Evolutionary conservation across 495 filamentous ascomycete genomes (phyloP), one percentile per base, ranked within the genome.

Genomic region (Ascodesmis nigricans): DNA sequence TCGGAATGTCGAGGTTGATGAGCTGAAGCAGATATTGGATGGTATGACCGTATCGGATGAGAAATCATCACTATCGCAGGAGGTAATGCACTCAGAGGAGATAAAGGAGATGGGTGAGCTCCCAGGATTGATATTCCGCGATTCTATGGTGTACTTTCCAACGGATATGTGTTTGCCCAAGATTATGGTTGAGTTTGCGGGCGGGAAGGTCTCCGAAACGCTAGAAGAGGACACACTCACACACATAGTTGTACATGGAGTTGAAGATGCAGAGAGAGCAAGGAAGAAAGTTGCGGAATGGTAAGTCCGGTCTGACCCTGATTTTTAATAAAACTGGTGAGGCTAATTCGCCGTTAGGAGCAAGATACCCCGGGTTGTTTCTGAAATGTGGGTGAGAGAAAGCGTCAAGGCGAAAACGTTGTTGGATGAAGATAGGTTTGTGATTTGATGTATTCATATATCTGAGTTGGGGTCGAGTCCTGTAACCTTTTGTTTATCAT

Each of bases 341-440:
- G 13, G 9, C 18, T 13, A 14, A 9, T 22, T 23, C n/a, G 5
- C 8, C 20, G 15, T 11, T 17, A 49, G 40, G 22, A 50, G 55
- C 7, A 63, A 57, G 31, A 42, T 80, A 10, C 80, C 84, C 1
- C 62, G 82, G 44, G 54, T 91, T 16, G 75, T 93, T 8, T 67
- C 55, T 1, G 42, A 58, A 16, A 58, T 61, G 13, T 97, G 87
- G 87, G 57, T 92, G 1, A 62, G 69, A 31, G 67, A 80, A 38
- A 75, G 77, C 45, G 90, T 83, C 78, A 56, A 56, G 38, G 73
- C 80, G 53, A 62, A 62, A 37, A 91, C 84, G 5, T 41, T 77
- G 28, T 46, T 95, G 34, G 81, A 93, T 50, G 87, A 93, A 64
- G 78, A 82, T 43, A 56, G 54, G 20, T 66, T 61, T 47, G 32